phyloP scores from a whole-genome alignment of 176 grass and related monocot species.

The Oryza glaberrima region DNA sequence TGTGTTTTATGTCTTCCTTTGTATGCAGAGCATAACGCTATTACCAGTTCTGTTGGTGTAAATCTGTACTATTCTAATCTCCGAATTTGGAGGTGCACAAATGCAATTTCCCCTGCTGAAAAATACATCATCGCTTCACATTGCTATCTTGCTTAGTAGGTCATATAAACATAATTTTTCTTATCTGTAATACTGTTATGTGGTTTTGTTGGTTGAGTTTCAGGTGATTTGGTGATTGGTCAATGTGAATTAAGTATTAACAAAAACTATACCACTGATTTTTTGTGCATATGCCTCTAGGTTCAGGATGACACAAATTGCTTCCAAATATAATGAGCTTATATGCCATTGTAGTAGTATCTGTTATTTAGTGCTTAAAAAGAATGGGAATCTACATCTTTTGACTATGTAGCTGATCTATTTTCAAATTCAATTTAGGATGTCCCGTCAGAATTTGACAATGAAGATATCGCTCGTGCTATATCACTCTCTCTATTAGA shows the following conservation, averaged over 20 bases:
- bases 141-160: neutral
- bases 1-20: neutral
- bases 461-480: conserved; percentile 89
- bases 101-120: neutral
- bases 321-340: conserved; percentile 15
- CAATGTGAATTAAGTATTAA: neutral
- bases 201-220: neutral
- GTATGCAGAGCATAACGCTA: neutral
- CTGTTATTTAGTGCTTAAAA: neutral
- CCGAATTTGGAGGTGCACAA: neutral
- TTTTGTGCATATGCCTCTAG: neutral
- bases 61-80: neutral
- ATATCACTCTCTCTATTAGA: conserved; percentile 93
- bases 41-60: neutral
- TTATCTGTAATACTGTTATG: neutral
- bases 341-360: conserved; percentile 8
- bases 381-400: neutral
- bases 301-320: conserved; percentile 1
- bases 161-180: neutral
- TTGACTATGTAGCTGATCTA: conserved; percentile 33
- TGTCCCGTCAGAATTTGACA: conserved; percentile 59
- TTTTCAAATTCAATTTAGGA: conserved; percentile 57
- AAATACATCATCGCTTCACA: neutral
- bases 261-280: neutral
- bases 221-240: neutral